Conservation (phyloP, 441 rosid genomes). For the Daphne laureola region DNA sequence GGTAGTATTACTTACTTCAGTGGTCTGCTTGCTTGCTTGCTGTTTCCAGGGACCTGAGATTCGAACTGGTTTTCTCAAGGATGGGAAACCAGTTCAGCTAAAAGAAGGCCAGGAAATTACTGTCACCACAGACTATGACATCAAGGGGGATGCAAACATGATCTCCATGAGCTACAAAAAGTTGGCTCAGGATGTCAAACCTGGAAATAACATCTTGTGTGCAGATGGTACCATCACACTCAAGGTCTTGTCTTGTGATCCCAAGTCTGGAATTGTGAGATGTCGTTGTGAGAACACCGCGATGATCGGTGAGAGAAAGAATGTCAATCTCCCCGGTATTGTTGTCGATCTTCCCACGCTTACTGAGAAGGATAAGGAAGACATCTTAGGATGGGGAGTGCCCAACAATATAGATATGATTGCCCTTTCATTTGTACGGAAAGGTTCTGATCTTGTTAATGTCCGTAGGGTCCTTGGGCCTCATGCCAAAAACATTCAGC, state of each 20-base stretch:
- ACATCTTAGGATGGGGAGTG: slow-evolving; percentile 79
- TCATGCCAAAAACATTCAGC: slow-evolving; percentile 60
- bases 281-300: slow-evolving; percentile 85
- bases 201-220: slow-evolving; percentile 68
- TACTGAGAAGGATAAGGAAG: slow-evolving; percentile 83
- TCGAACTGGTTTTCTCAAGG: slow-evolving; percentile 82
- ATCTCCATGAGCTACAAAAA: slow-evolving; percentile 88
- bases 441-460: slow-evolving; percentile 82
- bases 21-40: background rate
- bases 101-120: slow-evolving; percentile 84
- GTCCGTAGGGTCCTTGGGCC: slow-evolving; percentile 82
- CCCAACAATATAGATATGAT: slow-evolving; percentile 85
- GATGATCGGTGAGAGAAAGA: slow-evolving; percentile 79
- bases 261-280: slow-evolving; percentile 57
- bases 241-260: slow-evolving; percentile 63
- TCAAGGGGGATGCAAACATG: slow-evolving; percentile 50
- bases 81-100: slow-evolving; percentile 71
- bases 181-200: slow-evolving; percentile 64
- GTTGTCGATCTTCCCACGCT: slow-evolving; percentile 87
- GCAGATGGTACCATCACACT: slow-evolving; percentile 83
- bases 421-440: slow-evolving; percentile 87
- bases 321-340: slow-evolving; percentile 84
- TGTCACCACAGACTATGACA: slow-evolving; percentile 60
- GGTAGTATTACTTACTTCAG: too few relatives aligned
- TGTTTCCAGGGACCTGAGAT: slow-evolving; percentile 79